These are phyloP conservation scores for Vitis amurensis DNA, from an alignment of 164 flowering plant genomes.

Conservation along the genomic window DNA sequence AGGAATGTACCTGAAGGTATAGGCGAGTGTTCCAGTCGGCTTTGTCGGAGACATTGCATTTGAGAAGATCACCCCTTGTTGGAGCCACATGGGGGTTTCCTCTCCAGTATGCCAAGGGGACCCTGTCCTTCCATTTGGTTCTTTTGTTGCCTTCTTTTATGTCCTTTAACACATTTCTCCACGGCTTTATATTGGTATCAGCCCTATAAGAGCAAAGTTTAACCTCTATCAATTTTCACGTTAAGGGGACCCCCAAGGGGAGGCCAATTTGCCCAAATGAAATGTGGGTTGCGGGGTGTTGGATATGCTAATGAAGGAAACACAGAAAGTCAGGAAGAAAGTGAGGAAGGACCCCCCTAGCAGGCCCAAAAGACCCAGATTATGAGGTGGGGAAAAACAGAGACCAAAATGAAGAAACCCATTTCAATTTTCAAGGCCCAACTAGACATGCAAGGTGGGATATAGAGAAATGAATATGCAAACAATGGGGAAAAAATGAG, in stretches of 20 bases:
- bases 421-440: too few species aligned
- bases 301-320: too few species aligned
- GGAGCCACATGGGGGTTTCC: conserved; percentile 44
- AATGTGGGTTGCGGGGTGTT: too few species aligned
- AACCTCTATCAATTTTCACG: not conserved
- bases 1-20: conserved; percentile 30
- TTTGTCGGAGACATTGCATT: conserved; percentile 37
- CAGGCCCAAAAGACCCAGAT: too few species aligned
- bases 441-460: too few species aligned
- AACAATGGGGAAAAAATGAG: not conserved
- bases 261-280: too few species aligned
- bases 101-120: conserved; percentile 55
- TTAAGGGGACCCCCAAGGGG: not conserved
- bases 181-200: conserved; percentile 44
- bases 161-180: conserved; percentile 27
- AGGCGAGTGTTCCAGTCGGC: conserved; percentile 41
- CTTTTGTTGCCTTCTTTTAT: conserved; percentile 37
- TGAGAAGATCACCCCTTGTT: conserved; percentile 31
- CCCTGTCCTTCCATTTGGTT: conserved; percentile 43
- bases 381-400: too few species aligned
- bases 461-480: not conserved
- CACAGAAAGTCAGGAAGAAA: too few species aligned
- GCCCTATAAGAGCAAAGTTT: conserved; percentile 22
- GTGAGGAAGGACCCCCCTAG: too few species aligned
- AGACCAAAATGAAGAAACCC: too few species aligned